Evolutionary conservation across 345 rosid species (phyloP), one percentile per base, ranked within the genome.

Genomic region (Ceriops decandra): DNA sequence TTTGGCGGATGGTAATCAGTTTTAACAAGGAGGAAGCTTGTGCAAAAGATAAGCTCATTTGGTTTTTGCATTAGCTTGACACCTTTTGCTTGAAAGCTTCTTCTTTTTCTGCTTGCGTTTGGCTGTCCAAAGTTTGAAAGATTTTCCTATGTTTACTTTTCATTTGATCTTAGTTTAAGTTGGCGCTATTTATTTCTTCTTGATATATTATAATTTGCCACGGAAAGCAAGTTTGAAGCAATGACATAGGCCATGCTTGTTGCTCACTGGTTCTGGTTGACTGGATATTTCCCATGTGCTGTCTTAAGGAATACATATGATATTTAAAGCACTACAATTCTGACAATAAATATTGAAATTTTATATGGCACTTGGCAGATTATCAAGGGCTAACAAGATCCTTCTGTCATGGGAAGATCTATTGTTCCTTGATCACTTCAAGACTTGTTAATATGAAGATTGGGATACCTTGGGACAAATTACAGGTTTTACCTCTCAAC

Each of bases 331-430:
- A 57, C 22, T 15, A 59, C 52, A 20, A 53, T 57, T 32, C 13
- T 63, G 26, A 46, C 31, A 33, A 52, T 42, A 67, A 53, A 10
- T 54, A 6, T 24, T 60, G 30, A 3, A 13, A 59, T 51, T 26
- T 3, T 35, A 17, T 68, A 63, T 69, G 59, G 16, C 59, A 21
- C 22, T 56, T 42, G 49, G 76, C 90, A 92, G 98, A 91, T 88
- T 93, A 93, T 85, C 98, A 93, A 83, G 98, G 98, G 49, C 71
- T 93, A 72, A 88, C 97, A 5, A 89, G 80, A 73, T 89, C 96
- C 61, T 93, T 93, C 81, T 69, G 80, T 72, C 92, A 89, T 72
- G 98, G 98, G 74, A 93, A 84, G 76, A 87, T 93, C 54, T 93
- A 93, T 79, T 91, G 98, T 66, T 91, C 98, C 70, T 80, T 78